Conservation (phyloP, 495 filamentous ascomycete species). For the Clohesyomyces aquaticus region DNA sequence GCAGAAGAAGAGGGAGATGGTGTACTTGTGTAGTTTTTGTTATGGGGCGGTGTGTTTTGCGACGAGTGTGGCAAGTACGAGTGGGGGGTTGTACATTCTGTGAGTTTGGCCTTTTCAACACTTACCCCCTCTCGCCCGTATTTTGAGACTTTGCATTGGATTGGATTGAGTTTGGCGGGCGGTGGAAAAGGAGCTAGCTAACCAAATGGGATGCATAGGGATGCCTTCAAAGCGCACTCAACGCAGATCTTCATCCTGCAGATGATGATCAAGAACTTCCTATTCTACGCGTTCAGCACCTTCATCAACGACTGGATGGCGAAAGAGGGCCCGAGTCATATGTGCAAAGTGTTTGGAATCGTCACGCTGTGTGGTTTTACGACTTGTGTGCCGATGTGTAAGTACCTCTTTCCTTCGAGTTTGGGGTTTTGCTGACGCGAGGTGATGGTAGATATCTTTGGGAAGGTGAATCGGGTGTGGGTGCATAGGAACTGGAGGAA, state of each 20-base stretch:
- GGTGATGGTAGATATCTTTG: constrained; percentile 22
- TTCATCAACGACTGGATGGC: constrained; percentile 26
- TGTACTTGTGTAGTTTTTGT: constrained; percentile 19
- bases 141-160: too few species aligned
- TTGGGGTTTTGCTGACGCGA: not conserved
- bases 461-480: constrained; percentile 25
- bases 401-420: constrained; percentile 4
- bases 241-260: constrained; percentile 33
- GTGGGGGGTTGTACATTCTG: constrained; percentile 31
- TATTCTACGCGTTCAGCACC: constrained; percentile 32
- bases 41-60: constrained; percentile 28
- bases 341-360: constrained; percentile 21
- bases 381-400: constrained; percentile 34
- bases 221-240: constrained; percentile 24
- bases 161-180: too few species aligned
- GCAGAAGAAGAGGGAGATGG: constrained; percentile 1
- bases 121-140: too few species aligned
- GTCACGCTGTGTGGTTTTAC: constrained; percentile 28
- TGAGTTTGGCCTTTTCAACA: constrained; percentile 11
- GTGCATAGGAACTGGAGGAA: constrained; percentile 20
- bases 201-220: too few species aligned
- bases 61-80: constrained; percentile 27
- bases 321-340: constrained; percentile 15
- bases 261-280: constrained; percentile 35
- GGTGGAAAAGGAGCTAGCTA: too few species aligned